Base-by-base conservation (phyloP, 1,284 basidiomycete genomes). In the Coniferiporia weirii region DNA sequence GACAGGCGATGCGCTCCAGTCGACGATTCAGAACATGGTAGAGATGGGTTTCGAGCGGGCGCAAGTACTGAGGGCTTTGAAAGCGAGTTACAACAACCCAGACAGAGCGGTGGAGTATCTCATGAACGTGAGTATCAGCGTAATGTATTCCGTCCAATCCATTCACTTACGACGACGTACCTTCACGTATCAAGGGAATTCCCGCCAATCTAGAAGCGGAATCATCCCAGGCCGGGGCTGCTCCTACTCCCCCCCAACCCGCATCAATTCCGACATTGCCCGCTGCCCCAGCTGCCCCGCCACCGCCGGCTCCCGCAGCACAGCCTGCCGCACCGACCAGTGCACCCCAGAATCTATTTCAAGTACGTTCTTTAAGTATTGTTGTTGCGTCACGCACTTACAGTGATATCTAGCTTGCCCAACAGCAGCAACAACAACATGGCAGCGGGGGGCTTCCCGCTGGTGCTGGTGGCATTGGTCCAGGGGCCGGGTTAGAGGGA, bases 51-150 rank as follows among this genome's bases (percentile, higher is more conserved):
- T 97, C 68, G 82, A 86, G 63, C 81, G 88, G 40, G 93, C 95
- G 1, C 83, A 95, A 69, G 93, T 98, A 35, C 75, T 89, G 69
- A 82, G 87, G 34, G 95, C 96, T 3, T 74, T 99, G 72, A 83
- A 93, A 61, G 96, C 95, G 20, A 95, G 93, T 70, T 99, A 85
- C 76, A 99, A 99, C 76, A 99, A 99, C 74, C 93, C 97, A 1
- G 95, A 99, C 68, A 85, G 97, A 47, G 97, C 97, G 6, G 95
- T 95, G 32, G 97, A 99, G 73, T 99, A 99, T 74, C 79, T 99
- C 53, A 90, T 98, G 84, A 97, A 73, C 64, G 95, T 95, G 66
- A 68, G 88, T 78, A n/a, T 43, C 13, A 20, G 53, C 20, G 27
- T 17, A 19, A 22, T 52, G 15, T 61, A 35, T 2, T 46, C 27